Evolutionary conservation across 2,329 filamentous ascomycete genomes (phyloP), one percentile per base, ranked within the genome.

Genomic region (Beauveria rudraprayagi): DNA sequence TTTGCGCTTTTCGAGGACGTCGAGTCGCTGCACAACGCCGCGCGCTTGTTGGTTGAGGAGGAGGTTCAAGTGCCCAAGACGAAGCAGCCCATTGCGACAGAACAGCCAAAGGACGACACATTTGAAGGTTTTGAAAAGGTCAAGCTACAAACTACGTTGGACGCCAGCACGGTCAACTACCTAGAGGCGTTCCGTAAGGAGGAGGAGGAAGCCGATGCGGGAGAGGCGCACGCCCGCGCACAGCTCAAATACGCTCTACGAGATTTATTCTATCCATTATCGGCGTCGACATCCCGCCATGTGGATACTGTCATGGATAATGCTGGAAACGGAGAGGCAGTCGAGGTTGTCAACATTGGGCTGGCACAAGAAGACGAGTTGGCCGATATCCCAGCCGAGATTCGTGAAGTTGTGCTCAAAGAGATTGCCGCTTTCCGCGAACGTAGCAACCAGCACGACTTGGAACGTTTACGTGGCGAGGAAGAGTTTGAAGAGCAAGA

Each of bases 391-490:
- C 94, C 94, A 0, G 88, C 91, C 1, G 94, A 97, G 71, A 95
- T 96, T 91, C 87, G 94, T 26, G 94, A 96, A 71, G 92, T 91
- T 0, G 94, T 99, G 17, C 91, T 94, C 0, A 88, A 88, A 61
- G 95, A 99, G 72, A 99, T 99, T 68, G 87, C 91, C 0, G 90
- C 92, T 0, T 99, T 99, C 78, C 84, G 94, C 65, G 94, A 99
- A 66, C 84, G 93, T 22, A 97, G 93, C 67, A 96, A 87, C 63
- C 86, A 89, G 63, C 83, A 93, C 44, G 94, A 99, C 70, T 77
- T 95, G 70, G 94, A 99, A 73, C 89, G 94, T 3, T 77, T 96
- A 41, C 87, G 87, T 69, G 82, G 88, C 50, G 94, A 99, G 73
- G 94, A 99, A 71, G 93, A 97, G 71, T 85, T 96, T 67, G 94